Evolutionary conservation across 352 stramenopile species (phyloP).

Genomic region (Pythium oligandrum): DNA sequence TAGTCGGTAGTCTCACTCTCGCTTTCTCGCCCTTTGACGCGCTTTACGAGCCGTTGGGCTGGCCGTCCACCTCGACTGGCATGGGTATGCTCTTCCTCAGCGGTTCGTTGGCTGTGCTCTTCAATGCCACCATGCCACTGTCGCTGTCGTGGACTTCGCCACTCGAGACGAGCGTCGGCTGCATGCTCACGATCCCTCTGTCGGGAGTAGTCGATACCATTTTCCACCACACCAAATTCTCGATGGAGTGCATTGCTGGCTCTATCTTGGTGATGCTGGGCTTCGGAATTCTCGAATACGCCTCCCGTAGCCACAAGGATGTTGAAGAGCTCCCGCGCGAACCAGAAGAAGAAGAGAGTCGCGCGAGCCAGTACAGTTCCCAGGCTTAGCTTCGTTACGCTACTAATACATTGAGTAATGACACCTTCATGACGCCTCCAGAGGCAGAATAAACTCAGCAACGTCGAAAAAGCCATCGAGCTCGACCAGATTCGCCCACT

Average conservation of each 20-base stretch:
- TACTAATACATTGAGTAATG: too few relatives aligned
- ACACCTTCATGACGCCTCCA: too few relatives aligned
- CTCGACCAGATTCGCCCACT: conserved; percentile 6
- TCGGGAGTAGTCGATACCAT: conserved; percentile 40
- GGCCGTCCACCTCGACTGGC: conserved; percentile 27
- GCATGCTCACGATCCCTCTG: conserved; percentile 54
- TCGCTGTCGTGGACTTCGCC: conserved; percentile 51
- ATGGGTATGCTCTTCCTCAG: conserved; percentile 33
- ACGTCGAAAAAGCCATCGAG: conserved; percentile 21
- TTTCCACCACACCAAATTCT: conserved; percentile 42
- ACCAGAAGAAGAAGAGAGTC: conserved; percentile 6
- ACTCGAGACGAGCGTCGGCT: conserved; percentile 48
- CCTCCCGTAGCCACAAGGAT: neutral
- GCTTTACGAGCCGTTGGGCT: conserved; percentile 45
- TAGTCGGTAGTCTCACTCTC: conserved; percentile 35
- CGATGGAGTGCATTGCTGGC: conserved; percentile 38
- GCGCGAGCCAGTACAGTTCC: too few relatives aligned
- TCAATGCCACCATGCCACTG: conserved; percentile 38
- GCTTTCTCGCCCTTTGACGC: conserved; percentile 28
- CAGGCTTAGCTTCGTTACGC: too few relatives aligned
- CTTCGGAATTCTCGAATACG: conserved; percentile 36
- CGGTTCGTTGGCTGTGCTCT: conserved; percentile 25
- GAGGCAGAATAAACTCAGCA: neutral
- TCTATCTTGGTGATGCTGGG: conserved; percentile 44
- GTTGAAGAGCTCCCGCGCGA: neutral